Percentiles rank a stretch among this genome's conserved stretches.
Evolutionary conservation across 176 grass and related monocot species (phyloP).

Genomic region (Dendrocalamus sinicus): DNA sequence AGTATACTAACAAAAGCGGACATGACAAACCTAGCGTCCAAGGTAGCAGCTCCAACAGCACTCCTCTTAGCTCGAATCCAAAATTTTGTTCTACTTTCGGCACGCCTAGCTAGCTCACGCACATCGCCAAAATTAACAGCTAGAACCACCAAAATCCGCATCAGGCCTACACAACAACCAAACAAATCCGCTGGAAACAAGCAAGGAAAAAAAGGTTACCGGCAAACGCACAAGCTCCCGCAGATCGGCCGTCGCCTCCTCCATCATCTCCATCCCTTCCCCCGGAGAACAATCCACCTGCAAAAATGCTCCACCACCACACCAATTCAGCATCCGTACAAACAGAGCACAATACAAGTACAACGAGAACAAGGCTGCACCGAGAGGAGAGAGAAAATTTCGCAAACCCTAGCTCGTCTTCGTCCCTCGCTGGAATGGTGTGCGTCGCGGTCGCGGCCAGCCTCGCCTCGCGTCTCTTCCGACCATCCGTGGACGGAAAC

Average conservation of each 20-base stretch:
- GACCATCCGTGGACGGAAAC: background rate
- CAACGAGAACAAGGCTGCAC: background rate
- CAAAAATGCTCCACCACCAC: background rate
- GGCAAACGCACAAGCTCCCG: slow-evolving; percentile 41
- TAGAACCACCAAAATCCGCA: background rate
- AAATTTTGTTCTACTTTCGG: background rate
- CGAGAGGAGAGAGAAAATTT: background rate
- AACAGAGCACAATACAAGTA: background rate
- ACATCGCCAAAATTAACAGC: background rate
- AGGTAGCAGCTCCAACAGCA: background rate
- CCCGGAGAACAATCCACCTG: background rate
- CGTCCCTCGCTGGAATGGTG: background rate
- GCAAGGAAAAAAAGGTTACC: slow-evolving; percentile 9
- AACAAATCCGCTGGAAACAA: background rate
- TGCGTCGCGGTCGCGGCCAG: background rate
- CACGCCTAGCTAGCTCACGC: background rate
- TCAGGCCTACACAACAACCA: background rate
- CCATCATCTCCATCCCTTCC: slow-evolving; percentile 30
- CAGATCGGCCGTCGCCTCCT: slow-evolving; percentile 35
- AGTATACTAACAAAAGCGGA: background rate
- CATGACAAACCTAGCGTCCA: background rate
- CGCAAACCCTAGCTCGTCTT: background rate
- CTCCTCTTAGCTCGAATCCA: background rate
- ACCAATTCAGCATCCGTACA: slow-evolving; percentile 6
- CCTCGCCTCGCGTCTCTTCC: background rate